Percentiles rank a stretch among this genome's conserved stretches.
phyloP scores from a whole-genome alignment of 2,329 filamentous ascomycete species.

The Fusarium sp. region DNA sequence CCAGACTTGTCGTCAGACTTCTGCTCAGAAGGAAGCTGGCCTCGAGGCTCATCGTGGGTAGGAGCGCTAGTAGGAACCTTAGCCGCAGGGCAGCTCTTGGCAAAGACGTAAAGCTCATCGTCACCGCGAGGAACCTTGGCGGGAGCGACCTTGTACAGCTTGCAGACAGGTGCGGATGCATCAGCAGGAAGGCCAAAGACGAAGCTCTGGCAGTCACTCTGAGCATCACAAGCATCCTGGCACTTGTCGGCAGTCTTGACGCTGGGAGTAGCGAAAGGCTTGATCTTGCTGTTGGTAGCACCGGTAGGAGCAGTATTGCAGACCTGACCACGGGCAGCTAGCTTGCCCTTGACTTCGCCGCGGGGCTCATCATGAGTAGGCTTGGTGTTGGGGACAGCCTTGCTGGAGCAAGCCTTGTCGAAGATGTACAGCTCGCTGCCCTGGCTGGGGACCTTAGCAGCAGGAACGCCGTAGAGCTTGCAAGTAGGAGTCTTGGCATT shows the following conservation, averaged over 20 bases:
- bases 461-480: conserved; percentile 7
- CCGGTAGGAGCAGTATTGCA: conserved; percentile 18
- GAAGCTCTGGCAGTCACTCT: conserved; percentile 23
- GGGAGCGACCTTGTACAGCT: conserved; percentile 25
- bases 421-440: conserved; percentile 9
- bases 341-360: not conserved
- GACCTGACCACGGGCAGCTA: not conserved
- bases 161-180: conserved; percentile 12
- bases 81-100: conserved; percentile 16
- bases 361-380: conserved; percentile 15
- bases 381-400: conserved; percentile 15
- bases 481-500: conserved; percentile 5
- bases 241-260: conserved; percentile 21
- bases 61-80: conserved; percentile 5
- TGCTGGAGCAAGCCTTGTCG: conserved; percentile 19
- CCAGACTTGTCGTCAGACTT: not conserved
- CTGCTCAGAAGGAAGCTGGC: not conserved
- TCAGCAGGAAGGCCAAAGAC: conserved; percentile 25
- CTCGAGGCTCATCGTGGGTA: conserved; percentile 15
- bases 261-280: conserved; percentile 21
- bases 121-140: conserved; percentile 14
- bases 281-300: conserved; percentile 4
- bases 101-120: conserved; percentile 22
- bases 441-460: conserved; percentile 14
- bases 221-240: conserved; percentile 16